phyloP scores from a whole-genome alignment of 805 yeast genomes.

The Kazachstania taianensis region DNA sequence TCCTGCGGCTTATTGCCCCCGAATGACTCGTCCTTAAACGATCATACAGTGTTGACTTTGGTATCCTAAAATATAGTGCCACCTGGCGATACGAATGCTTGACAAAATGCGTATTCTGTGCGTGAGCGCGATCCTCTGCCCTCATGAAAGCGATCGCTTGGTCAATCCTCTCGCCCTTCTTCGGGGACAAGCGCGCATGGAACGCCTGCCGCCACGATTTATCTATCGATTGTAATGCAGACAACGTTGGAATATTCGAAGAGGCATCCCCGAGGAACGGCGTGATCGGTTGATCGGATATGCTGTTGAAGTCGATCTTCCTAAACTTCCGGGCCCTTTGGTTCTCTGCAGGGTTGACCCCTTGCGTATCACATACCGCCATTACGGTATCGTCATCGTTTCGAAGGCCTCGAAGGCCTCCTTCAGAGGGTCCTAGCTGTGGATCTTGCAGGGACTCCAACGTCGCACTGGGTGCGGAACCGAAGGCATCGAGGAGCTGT shows the following conservation, averaged over 20 bases:
- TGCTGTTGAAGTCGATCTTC: too few relatives aligned
- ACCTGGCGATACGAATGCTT: constrained; percentile 20
- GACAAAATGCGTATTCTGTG: constrained; percentile 8
- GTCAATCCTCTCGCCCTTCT: constrained; percentile 19
- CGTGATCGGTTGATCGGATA: too few relatives aligned
- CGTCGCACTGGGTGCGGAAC: too few relatives aligned
- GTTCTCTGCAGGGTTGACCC: too few relatives aligned
- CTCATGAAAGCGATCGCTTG: constrained; percentile 20
- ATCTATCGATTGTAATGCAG: constrained; percentile 16
- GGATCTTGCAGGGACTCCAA: too few relatives aligned
- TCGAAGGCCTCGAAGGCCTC: too few relatives aligned
- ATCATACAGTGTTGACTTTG: constrained; percentile 22
- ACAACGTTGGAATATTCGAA: constrained; percentile 10
- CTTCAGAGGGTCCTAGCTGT: too few relatives aligned
- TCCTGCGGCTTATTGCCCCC: background rate
- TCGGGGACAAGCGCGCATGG: constrained; percentile 41
- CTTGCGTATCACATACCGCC: too few relatives aligned
- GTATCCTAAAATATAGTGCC: constrained; percentile 19
- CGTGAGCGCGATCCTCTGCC: constrained; percentile 9
- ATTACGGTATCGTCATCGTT: too few relatives aligned
- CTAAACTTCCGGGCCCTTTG: too few relatives aligned
- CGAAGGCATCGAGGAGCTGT: too few relatives aligned
- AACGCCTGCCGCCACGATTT: constrained; percentile 12
- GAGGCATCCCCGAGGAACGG: constrained; percentile 5
- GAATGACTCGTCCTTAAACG: constrained; percentile 3